phyloP scores from a whole-genome alignment of 2,329 filamentous ascomycete genomes.

The Arthrobotrys conoides region DNA sequence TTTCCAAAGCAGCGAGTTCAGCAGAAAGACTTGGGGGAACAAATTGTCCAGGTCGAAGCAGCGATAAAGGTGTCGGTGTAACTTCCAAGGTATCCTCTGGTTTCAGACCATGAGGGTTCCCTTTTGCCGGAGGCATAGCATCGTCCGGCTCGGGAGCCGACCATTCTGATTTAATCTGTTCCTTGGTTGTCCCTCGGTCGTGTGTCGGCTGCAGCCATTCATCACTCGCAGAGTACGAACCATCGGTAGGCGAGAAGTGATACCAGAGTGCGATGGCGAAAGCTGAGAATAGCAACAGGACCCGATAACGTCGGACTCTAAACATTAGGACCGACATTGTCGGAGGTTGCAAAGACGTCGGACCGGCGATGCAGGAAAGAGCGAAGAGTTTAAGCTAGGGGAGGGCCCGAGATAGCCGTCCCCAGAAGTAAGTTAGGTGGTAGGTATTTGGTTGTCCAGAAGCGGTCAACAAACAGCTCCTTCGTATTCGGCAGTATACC shows the following conservation, averaged over 20 bases:
- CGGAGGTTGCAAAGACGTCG: not conserved
- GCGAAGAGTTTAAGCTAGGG: conserved; percentile 8
- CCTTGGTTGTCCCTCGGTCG: conserved; percentile 54
- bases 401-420: conserved; percentile 30
- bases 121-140: conserved; percentile 57
- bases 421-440: conserved; percentile 8
- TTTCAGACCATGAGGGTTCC: conserved; percentile 36
- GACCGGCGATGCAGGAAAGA: not conserved
- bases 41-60: conserved; percentile 47
- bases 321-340: conserved; percentile 57
- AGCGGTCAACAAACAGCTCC: no score
- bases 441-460: not conserved
- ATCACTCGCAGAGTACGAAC: conserved; percentile 33
- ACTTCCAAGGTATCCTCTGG: conserved; percentile 29
- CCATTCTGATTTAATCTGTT: conserved; percentile 55
- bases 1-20: conserved; percentile 14
- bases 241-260: conserved; percentile 57
- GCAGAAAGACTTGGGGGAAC: conserved; percentile 19
- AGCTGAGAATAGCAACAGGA: conserved; percentile 56
- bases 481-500: no score
- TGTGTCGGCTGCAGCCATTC: conserved; percentile 55
- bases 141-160: conserved; percentile 56
- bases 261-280: conserved; percentile 57
- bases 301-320: conserved; percentile 55
- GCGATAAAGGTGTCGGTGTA: conserved; percentile 38